A percentile compares a stretch with the other conserved stretches of the same genome.
phyloP scores from a whole-genome alignment of 495 filamentous ascomycete genomes.

The Rhypophila decipiens region DNA sequence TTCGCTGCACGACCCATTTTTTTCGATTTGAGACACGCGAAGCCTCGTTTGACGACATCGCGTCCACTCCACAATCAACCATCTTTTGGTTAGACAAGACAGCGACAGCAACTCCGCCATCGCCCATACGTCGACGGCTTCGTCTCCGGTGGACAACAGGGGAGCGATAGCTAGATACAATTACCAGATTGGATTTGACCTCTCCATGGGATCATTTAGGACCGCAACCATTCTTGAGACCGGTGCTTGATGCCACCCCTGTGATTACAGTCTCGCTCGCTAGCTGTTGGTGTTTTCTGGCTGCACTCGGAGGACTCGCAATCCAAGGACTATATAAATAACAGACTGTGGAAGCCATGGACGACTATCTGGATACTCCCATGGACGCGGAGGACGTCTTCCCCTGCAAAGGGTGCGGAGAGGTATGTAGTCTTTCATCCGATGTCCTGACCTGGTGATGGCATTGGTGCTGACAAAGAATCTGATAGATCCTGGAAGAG shows the following conservation, averaged over 20 bases:
- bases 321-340: neutral
- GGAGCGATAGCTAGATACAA: neutral
- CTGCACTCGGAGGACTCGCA: neutral
- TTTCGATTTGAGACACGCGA: neutral
- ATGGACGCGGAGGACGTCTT: slow-evolving; percentile 87
- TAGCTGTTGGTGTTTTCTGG: neutral
- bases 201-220: neutral
- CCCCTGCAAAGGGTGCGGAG: slow-evolving; percentile 96
- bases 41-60: neutral
- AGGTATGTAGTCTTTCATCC: too few relatives aligned
- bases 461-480: too few relatives aligned
- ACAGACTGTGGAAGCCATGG: slow-evolving; percentile 25
- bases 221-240: neutral
- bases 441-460: too few relatives aligned
- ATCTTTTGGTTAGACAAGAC: neutral
- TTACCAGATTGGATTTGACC: too few relatives aligned
- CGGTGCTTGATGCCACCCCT: neutral
- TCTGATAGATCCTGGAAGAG: slow-evolving; percentile 77
- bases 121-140: neutral
- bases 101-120: neutral
- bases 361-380: slow-evolving; percentile 69
- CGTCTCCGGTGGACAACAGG: neutral
- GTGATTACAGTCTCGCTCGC: neutral
- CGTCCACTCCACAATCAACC: neutral
- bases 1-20: neutral